A percentile compares a stretch with the other conserved stretches of the same genome.
Conservation (phyloP, 2,329 filamentous ascomycete genomes). For the Fusarium graminum region DNA sequence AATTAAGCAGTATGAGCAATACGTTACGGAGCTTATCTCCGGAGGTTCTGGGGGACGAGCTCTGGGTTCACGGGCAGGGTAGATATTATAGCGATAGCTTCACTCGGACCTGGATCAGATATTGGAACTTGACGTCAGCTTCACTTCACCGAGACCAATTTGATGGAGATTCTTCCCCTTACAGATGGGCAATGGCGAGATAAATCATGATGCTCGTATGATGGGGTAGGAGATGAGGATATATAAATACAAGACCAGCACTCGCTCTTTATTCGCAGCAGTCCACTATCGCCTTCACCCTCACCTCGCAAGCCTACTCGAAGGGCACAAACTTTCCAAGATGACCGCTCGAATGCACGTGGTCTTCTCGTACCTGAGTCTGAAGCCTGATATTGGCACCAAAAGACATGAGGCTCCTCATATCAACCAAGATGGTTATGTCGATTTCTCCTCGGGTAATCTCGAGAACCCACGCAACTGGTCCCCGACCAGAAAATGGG, state of each 20-base stretch:
- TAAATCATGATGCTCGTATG: conserved; percentile 5
- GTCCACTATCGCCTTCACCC: neutral
- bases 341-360: conserved; percentile 3
- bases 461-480: conserved; percentile 66
- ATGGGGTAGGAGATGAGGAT: neutral
- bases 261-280: neutral
- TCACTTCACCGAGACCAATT: conserved; percentile 3
- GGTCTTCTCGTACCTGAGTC: conserved; percentile 9
- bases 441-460: conserved; percentile 65
- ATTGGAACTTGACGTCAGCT: conserved; percentile 41
- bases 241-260: conserved; percentile 19
- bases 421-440: conserved; percentile 63
- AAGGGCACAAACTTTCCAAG: neutral
- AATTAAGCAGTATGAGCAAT: conserved; percentile 1
- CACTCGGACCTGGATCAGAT: too few relatives aligned
- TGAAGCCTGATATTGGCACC: conserved; percentile 13
- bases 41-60: conserved; percentile 16
- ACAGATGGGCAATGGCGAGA: conserved; percentile 1
- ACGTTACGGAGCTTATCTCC: conserved; percentile 32
- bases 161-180: conserved; percentile 14
- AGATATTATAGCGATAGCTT: conserved; percentile 13
- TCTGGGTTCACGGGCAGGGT: conserved; percentile 5
- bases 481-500: conserved; percentile 56
- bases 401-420: conserved; percentile 51
- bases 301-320: too few relatives aligned